Base-by-base conservation (phyloP, 2,329 filamentous ascomycete genomes). In the Curvularia lunata region DNA sequence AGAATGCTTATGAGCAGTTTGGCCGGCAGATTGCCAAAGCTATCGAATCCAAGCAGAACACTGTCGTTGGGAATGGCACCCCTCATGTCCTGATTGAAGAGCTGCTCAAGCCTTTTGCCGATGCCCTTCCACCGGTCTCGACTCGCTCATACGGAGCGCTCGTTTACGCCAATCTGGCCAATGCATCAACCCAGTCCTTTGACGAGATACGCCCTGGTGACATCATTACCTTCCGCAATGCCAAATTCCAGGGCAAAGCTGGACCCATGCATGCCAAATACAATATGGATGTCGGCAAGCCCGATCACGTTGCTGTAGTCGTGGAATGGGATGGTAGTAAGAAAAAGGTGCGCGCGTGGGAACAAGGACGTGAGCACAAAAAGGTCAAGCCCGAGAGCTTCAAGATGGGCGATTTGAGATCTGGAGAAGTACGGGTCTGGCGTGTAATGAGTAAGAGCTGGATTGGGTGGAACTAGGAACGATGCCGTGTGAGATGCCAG, bases 311-410 rank as follows among this genome's bases (percentile, higher is more conserved):
- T 0, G 95, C 86, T 2, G 81, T 99, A 2, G 94, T 99, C 4
- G 86, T 92, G 9, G 95, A 99, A 76, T 99, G 95, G 95, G 95
- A 99, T 76, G 95, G 95, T 3, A 96, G 92, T 40, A 97, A 97
- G 85, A 97, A 97, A 84, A 97, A 98, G 83, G 89, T 99, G 25
- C 83, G 93, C 27, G 93, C 89, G 1, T 98, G 92, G 91, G 95
- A 98, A 77, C 95, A 99, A 75, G 94, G 94, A 0, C 83, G 94
- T 13, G 94, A 98, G 81, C 93, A 88, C 75, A 94, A 90, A 77
- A 98, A 97, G 82, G 89, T 96, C 53, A 95, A 96, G 81, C 81
- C 91, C 60, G 94, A 98, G 82, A 96, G 92, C 79, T 98, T 94
- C 80, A 91, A 93, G 80, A 84, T 99, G 60, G 92, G 93, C 43